Base-by-base conservation (phyloP, 2,329 filamentous ascomycete genomes). In the Colletotrichum sp. region DNA sequence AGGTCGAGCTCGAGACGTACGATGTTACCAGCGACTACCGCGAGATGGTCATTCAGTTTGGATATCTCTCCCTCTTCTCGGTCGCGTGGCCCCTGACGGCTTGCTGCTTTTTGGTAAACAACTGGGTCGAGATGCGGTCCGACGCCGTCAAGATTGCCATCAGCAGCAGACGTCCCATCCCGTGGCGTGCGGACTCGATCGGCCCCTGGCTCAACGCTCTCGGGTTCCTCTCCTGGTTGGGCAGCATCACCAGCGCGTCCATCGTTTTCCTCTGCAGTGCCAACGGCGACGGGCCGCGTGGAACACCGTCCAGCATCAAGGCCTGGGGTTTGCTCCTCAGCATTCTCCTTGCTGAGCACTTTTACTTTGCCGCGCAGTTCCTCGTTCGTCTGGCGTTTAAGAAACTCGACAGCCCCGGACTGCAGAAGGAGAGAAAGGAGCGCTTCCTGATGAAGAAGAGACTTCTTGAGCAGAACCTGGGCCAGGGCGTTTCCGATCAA, bases 61-160 rank as follows among this genome's bases (percentile, higher is more conserved):
- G 96, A 34, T 98, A 98, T 83, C 89, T 99, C 1, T 94, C 94
- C 0, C 90, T 98, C 12, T 98, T 98, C 84, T 97, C 95, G 0
- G 94, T 97, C 4, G 93, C 98, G 70, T 99, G 97, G 97, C 97
- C 97, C 0, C 88, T 98, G n/a, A 96, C 96, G 0, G 93, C 94
- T 3, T 89, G 95, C 72, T 96, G 94, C 2, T 98, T 98, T 87
- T 87, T 98, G 15, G 87, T 97, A 84, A 98, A 98, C 86, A 97
- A 98, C 86, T 98, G 96, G 96, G 87, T 99, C 73, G 97, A 98
- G 83, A 91, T 98, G 52, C 94, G 97, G 56, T 95, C 95, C 1
- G 97, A 99, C 82, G 96, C 96, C 3, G 91, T 98, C 86, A 99
- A 99, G 84, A 98, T 98, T 80, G 96, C 96, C 71, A 89, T 95